Base-by-base conservation (phyloP, 1,139 yeast species). In the Saccharomyces hybrid region DNA sequence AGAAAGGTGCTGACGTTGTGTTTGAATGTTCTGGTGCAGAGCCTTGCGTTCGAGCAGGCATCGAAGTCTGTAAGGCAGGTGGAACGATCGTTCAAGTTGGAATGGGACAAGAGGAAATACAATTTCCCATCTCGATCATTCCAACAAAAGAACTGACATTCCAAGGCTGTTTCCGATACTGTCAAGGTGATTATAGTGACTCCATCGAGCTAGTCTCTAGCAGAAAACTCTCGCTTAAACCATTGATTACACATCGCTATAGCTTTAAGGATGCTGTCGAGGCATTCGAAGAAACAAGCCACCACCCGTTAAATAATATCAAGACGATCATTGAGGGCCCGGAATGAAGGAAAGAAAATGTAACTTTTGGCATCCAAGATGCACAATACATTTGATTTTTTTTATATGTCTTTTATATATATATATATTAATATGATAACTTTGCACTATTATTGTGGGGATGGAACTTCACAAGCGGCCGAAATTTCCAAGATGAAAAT, bases 11-110 rank as follows among this genome's bases (percentile, higher is more conserved):
- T 32, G 74, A 26, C 49, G 80, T 84, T 49, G 83, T 85, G 31
- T 73, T 87, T 64, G 91, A 85, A 66, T 84, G 88, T 56, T 80
- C 89, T 16, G 93, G 93, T 48, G 88, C 84, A 34, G 86, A 80
- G 61, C 78, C 83, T 28, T 84, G 90, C 58, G 82, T 86, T 60
- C 76, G 80, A 58, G 74, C 81, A 55, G 93, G 88, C 38, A 78
- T 86, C 50, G 75, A 77, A 51, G 75, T 78, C 44, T 75, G 84
- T 58, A 76, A 74, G 51, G 72, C 80, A 47, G 89, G 87, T 51
- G 95, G 91, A 25, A 73, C 81, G 51, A 81, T 77, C 63, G 88
- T 85, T 28, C 90, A 85, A 67, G 87, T 86, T 46, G 95, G 95
- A 47, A 85, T 85, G 76, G 88, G 93, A 23, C 28, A 78, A 50